Percentiles rank a stretch among this genome's conserved stretches.
phyloP scores from a whole-genome alignment of 495 filamentous ascomycete genomes.

The Pseudotulostoma volvatum region DNA sequence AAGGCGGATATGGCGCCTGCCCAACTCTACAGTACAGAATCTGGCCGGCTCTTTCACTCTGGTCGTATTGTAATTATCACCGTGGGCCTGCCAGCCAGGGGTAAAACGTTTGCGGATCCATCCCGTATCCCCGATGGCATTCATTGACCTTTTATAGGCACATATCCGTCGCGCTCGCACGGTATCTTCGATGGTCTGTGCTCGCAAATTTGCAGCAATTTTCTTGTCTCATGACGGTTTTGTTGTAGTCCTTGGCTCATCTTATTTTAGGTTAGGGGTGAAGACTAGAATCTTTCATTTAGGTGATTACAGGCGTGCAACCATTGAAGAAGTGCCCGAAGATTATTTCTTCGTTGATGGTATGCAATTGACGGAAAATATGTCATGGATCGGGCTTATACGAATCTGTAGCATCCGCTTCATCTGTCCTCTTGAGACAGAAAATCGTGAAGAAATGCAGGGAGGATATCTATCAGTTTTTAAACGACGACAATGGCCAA shows the following conservation, averaged over 20 bases:
- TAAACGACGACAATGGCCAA: slow-evolving; percentile 94
- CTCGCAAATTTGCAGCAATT: no score
- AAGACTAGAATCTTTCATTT: slow-evolving; percentile 97
- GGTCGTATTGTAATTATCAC: slow-evolving; percentile 94
- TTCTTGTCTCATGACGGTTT: slow-evolving; percentile 3
- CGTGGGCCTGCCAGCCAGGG: slow-evolving; percentile 86
- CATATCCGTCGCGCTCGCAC: slow-evolving; percentile 84
- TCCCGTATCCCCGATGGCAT: slow-evolving; percentile 4
- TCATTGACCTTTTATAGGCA: slow-evolving; percentile 37
- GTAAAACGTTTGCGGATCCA: slow-evolving; percentile 64
- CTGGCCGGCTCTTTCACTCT: slow-evolving; percentile 89
- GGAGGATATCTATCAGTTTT: slow-evolving; percentile 89
- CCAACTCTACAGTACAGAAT: slow-evolving; percentile 96
- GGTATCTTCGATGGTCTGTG: slow-evolving; percentile 82
- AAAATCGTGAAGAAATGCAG: slow-evolving; percentile 96
- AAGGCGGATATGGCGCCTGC: slow-evolving; percentile 81
- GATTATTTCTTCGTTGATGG: slow-evolving; percentile 97
- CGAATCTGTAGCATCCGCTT: slow-evolving; percentile 44
- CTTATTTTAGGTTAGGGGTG: slow-evolving; percentile 62
- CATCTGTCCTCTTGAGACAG: slow-evolving; percentile 75
- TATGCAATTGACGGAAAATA: slow-evolving; percentile 10
- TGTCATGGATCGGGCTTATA: background rate
- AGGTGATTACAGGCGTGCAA: slow-evolving; percentile 88
- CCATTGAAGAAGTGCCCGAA: slow-evolving; percentile 78
- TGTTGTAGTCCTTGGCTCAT: slow-evolving; percentile 7